These are phyloP conservation scores for Suhomyces yuchorum DNA, from an alignment of 1,139 yeast genomes.

Conservation along the genomic window DNA sequence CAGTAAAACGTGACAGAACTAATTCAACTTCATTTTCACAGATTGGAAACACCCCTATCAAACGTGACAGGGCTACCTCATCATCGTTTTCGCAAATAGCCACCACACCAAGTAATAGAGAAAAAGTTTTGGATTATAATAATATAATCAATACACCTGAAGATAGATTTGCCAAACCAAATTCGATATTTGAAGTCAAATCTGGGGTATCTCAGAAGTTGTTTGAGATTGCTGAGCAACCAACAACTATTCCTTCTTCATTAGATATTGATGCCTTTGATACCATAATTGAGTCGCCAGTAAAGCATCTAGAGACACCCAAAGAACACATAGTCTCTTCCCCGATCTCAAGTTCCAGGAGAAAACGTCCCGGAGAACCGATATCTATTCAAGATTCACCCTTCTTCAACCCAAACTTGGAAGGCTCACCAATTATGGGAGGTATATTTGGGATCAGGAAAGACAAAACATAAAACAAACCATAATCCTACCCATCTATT, in stretches of 20 bases:
- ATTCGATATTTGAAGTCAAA: neutral
- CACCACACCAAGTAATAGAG: constrained; percentile 10
- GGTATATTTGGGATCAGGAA: constrained; percentile 7
- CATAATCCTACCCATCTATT: neutral
- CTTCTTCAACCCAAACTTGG: constrained; percentile 27
- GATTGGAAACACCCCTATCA: constrained; percentile 8
- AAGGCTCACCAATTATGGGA: constrained; percentile 24
- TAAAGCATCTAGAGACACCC: constrained; percentile 7
- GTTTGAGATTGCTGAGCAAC: constrained; percentile 2
- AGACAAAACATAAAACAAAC: neutral
- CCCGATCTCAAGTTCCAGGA: constrained; percentile 18
- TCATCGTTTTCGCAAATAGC: constrained; percentile 1
- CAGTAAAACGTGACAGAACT: neutral
- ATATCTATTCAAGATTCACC: constrained; percentile 35
- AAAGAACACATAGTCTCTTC: constrained; percentile 20
- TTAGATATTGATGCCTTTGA: neutral
- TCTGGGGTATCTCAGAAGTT: constrained; percentile 7
- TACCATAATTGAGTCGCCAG: constrained; percentile 2
- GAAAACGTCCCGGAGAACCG: constrained; percentile 40
- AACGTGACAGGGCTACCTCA: neutral
- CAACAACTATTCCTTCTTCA: neutral
- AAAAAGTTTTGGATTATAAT: constrained; percentile 6
- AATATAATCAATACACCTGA: constrained; percentile 14
- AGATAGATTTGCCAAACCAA: constrained; percentile 9
- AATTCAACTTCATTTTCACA: neutral